Base-by-base conservation (phyloP, 2,329 filamentous ascomycete genomes). In the Aspergillus jensenii region DNA sequence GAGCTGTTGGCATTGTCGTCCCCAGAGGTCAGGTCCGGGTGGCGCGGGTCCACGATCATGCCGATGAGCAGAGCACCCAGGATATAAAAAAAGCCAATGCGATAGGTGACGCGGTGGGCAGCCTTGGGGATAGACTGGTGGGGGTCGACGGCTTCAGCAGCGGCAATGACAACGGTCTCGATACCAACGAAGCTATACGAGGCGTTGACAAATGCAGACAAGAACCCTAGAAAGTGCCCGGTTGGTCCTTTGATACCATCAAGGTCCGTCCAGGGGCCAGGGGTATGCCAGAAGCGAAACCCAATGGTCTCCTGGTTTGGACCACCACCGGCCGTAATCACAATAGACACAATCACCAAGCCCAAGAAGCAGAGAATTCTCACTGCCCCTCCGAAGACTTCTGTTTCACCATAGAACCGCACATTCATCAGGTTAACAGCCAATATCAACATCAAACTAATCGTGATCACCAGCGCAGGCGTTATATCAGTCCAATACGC, bases 31-130 rank as follows among this genome's bases (percentile, higher is more conserved):
- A 73, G 65, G n/a, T 25, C 50, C 1, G 45, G 2, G 49, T 67
- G 63, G 1, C 55, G 59, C 1, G 69, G 68, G 40, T 63, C 60
- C 17, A 73, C 70, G 33, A 72, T 70, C 17, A 73, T 55, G 15
- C 68, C 66, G 48, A 71, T 71, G 8, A 71, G 65, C 4, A 71
- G 59, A 0, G 68, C 68, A 37, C 69, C 69, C 17, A 71, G 67
- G 23, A 71, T 56, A 54, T 77, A 78, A 66, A 78, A 75, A 31
- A 75, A 67, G 3, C 67, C 67, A 45, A 78, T 74, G 7, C 76
- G 71, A 47, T 72, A 71, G 25, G 73, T 75, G 9, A 37, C 35
- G 0, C 35, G 35, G 7, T n/a, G 35, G 14, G 35, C 35, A n/a
- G 35, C 35, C 35, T 37, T 37, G 35, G 35, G 35, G 35, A 37